Conservation (phyloP, 257 asterid genomes). For the Euphrasia confusa region DNA sequence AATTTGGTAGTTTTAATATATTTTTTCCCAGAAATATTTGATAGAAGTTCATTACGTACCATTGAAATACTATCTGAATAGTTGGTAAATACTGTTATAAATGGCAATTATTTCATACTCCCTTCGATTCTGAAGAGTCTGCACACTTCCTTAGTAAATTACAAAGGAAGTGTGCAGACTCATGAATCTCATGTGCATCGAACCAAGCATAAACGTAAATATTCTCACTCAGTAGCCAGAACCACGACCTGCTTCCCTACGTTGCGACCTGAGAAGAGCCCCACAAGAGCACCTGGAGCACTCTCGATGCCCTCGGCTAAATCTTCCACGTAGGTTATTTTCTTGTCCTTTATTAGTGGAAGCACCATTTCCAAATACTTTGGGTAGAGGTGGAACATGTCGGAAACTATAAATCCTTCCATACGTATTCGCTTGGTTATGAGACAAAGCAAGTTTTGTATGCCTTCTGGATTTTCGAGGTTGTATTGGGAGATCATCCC, state of each 20-base stretch:
- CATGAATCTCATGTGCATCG: too few species aligned
- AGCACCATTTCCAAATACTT: background rate
- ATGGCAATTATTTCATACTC: too few species aligned
- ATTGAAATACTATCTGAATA: too few species aligned
- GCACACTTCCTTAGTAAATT: too few species aligned
- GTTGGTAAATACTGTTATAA: too few species aligned
- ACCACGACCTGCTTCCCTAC: constrained; percentile 1
- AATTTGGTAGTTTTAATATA: too few species aligned
- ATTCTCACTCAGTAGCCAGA: background rate
- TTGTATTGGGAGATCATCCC: background rate
- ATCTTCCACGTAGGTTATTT: constrained; percentile 2
- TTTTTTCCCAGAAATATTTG: too few species aligned
- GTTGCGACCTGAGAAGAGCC: constrained; percentile 8
- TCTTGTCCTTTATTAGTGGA: background rate
- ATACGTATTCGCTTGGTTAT: background rate
- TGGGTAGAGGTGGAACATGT: background rate
- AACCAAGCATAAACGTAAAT: background rate
- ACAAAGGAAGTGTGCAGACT: too few species aligned
- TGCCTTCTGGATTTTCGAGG: background rate
- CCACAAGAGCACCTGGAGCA: background rate
- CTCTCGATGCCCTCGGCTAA: background rate
- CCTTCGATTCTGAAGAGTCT: too few species aligned
- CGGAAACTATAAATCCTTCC: background rate
- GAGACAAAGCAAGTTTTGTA: background rate
- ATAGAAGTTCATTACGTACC: too few species aligned